Evolutionary conservation across 257 asterid species (phyloP).

Genomic region (Forsythia suspensa): DNA sequence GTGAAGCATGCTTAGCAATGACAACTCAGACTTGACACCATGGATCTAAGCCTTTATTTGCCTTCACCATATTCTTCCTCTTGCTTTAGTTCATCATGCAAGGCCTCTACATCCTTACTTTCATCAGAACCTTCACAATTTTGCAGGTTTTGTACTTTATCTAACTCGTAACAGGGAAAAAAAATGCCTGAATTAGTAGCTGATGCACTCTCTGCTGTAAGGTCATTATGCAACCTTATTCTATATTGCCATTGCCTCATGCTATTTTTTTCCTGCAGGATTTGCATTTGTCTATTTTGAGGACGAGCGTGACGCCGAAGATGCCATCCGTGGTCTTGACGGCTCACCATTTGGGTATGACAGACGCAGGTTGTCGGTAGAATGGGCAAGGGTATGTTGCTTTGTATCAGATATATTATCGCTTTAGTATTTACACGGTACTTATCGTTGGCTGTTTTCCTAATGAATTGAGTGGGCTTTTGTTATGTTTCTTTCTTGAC

Average conservation of each 20-base stretch:
- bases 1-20: constrained; percentile 84
- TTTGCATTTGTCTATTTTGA: constrained; percentile 90
- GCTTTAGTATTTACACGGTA: neutral
- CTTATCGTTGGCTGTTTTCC: neutral
- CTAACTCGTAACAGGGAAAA: constrained; percentile 37
- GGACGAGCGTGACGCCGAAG: constrained; percentile 90
- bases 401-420: neutral
- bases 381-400: constrained; percentile 82
- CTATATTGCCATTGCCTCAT: constrained; percentile 21
- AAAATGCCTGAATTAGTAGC: constrained; percentile 35
- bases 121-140: constrained; percentile 74
- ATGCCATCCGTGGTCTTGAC: constrained; percentile 75
- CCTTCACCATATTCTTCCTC: constrained; percentile 54
- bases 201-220: constrained; percentile 25
- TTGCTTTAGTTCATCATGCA: constrained; percentile 75
- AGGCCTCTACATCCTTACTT: constrained; percentile 81
- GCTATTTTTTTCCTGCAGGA: constrained; percentile 42
- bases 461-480: neutral
- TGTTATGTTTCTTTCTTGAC: neutral
- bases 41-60: constrained; percentile 61
- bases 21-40: constrained; percentile 56
- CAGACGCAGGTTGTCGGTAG: constrained; percentile 68
- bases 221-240: constrained; percentile 12
- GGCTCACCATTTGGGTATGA: constrained; percentile 68
- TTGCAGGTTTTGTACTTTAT: constrained; percentile 88